Conservation (phyloP, 176 grass and related monocot genomes). For the bread wheat (Triticum aestivum) region DNA sequence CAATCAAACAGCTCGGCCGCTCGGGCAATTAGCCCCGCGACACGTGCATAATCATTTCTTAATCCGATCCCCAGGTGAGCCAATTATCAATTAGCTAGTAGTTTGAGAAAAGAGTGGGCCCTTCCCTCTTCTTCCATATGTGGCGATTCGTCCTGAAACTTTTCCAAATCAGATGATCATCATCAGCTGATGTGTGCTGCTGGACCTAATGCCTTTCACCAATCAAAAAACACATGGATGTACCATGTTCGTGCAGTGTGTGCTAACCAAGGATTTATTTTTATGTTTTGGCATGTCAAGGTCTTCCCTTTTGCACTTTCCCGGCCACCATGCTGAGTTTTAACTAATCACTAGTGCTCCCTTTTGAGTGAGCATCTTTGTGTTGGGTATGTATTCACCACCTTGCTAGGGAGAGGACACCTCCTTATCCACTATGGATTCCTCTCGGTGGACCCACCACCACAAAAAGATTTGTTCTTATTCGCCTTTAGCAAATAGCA, state of each 20-base stretch:
- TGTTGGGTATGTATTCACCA: constrained; percentile 28
- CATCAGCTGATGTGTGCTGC: neutral
- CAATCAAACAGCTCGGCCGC: neutral
- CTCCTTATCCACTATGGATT: constrained; percentile 62
- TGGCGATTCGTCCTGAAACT: neutral
- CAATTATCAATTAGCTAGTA: neutral
- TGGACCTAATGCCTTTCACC: constrained; percentile 13
- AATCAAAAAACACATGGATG: neutral
- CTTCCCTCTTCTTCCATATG: neutral
- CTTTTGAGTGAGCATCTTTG: constrained; percentile 60
- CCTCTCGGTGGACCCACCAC: constrained; percentile 22
- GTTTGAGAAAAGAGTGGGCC: neutral
- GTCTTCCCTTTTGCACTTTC: neutral
- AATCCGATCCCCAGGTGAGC: neutral
- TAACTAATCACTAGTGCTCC: constrained; percentile 24
- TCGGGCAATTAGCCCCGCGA: neutral
- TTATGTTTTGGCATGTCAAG: neutral
- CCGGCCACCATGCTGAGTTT: constrained; percentile 13
- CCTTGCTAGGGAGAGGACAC: constrained; percentile 15
- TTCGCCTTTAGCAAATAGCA: neutral
- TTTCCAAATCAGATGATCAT: neutral
- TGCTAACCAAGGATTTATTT: neutral
- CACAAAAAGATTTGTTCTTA: neutral
- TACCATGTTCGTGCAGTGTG: neutral
- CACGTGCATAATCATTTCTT: neutral